Percentiles rank a stretch among this genome's conserved stretches.
phyloP scores from a whole-genome alignment of 805 yeast genomes.

The Lachancea mirantina region DNA sequence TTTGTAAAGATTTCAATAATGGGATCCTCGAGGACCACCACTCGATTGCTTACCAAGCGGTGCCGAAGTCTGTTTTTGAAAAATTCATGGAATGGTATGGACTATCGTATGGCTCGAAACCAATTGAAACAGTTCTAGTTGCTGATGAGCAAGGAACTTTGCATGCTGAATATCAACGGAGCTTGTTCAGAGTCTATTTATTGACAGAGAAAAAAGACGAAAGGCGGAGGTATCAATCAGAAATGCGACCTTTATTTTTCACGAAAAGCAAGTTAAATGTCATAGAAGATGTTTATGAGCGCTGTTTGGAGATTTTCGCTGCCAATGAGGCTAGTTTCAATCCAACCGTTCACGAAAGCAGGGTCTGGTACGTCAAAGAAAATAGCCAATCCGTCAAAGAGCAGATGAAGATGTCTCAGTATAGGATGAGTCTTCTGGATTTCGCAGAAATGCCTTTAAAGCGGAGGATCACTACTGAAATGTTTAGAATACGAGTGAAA shows the following conservation, averaged over 20 bases:
- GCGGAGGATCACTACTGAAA: conserved; percentile 19
- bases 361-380: conserved; percentile 23
- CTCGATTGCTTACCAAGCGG: conserved; percentile 27
- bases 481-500: conserved; percentile 15
- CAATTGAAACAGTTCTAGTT: conserved; percentile 34
- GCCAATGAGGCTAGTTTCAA: conserved; percentile 17
- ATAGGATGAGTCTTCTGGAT: conserved; percentile 22
- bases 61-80: conserved; percentile 41
- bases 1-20: conserved; percentile 41
- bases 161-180: conserved; percentile 32
- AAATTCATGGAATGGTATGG: conserved; percentile 51
- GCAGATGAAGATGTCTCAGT: conserved; percentile 10
- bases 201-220: conserved; percentile 16
- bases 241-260: conserved; percentile 21
- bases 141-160: conserved; percentile 24
- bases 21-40: conserved; percentile 31
- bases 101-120: conserved; percentile 31
- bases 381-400: conserved; percentile 4
- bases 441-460: conserved; percentile 24
- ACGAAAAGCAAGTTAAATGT: conserved; percentile 32
- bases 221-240: conserved; percentile 7
- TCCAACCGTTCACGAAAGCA: conserved; percentile 11
- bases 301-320: conserved; percentile 16
- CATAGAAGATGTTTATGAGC: conserved; percentile 22
- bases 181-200: conserved; percentile 33